Conservation (phyloP, 805 yeast species). For the Debaryomyces prosopidis region DNA sequence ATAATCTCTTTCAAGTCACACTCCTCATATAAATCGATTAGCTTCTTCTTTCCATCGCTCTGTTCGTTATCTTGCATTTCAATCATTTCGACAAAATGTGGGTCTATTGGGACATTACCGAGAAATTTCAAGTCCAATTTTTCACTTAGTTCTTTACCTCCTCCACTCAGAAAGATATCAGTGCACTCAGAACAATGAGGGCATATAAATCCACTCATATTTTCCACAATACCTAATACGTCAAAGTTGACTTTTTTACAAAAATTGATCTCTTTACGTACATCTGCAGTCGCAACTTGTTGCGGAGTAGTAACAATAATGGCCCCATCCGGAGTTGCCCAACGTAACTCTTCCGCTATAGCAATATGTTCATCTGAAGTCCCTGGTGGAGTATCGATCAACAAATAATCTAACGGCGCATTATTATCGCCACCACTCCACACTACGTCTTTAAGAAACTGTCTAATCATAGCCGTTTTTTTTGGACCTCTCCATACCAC, state of each 20-base stretch:
- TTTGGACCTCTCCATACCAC: slow-evolving; percentile 99
- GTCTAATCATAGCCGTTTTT: slow-evolving; percentile 96
- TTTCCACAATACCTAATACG: slow-evolving; percentile 86
- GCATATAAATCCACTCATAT: slow-evolving; percentile 96
- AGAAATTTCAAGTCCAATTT: slow-evolving; percentile 64
- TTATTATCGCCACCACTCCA: slow-evolving; percentile 86
- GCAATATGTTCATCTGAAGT: slow-evolving; percentile 98
- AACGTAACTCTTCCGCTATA: slow-evolving; percentile 84
- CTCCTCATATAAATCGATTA: slow-evolving; percentile 35
- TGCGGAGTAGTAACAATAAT: slow-evolving; percentile 97
- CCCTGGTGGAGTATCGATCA: slow-evolving; percentile 98
- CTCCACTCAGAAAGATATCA: slow-evolving; percentile 89
- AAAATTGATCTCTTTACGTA: slow-evolving; percentile 88
- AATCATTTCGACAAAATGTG: slow-evolving; percentile 83
- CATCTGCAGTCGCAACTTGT: slow-evolving; percentile 89
- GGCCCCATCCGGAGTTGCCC: slow-evolving; percentile 83
- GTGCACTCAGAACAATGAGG: slow-evolving; percentile 93
- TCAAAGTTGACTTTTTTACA: slow-evolving; percentile 82
- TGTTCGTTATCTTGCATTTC: slow-evolving; percentile 56
- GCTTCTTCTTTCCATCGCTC: slow-evolving; percentile 15
- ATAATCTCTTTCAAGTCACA: slow-evolving; percentile 40
- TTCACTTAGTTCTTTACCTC: slow-evolving; percentile 74
- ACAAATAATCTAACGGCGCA: slow-evolving; percentile 59
- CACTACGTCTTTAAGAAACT: slow-evolving; percentile 83
- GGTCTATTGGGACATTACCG: slow-evolving; percentile 93